Evolutionary conservation across 768 basidiomycete genomes (phyloP).

Genomic region (Lentinus tigrinus): DNA sequence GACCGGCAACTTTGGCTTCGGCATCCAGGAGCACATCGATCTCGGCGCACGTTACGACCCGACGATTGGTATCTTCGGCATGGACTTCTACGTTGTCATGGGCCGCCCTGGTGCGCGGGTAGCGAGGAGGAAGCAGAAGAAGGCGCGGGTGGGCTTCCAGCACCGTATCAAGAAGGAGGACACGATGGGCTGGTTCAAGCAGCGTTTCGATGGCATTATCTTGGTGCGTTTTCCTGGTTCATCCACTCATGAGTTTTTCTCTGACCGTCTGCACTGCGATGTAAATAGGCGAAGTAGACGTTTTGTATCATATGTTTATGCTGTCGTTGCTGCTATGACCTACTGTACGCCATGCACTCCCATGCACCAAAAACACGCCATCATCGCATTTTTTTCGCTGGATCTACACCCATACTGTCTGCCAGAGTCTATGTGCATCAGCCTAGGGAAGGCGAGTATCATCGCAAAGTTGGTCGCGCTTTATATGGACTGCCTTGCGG

Average conservation of each 20-base stretch:
- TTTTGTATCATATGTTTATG: slow-evolving; percentile 20
- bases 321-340: slow-evolving; percentile 27
- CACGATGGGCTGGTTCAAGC: slow-evolving; percentile 99
- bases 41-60: slow-evolving; percentile 98
- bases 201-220: slow-evolving; percentile 98
- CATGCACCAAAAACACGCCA: slow-evolving; percentile 24
- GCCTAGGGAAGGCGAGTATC: neutral
- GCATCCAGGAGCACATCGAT: slow-evolving; percentile 99
- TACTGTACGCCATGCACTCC: slow-evolving; percentile 30
- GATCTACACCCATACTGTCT: slow-evolving; percentile 1
- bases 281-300: slow-evolving; percentile 24
- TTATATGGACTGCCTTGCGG: no score
- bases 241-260: neutral
- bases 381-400: slow-evolving; percentile 19
- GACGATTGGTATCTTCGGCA: slow-evolving; percentile 97
- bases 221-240: slow-evolving; percentile 50
- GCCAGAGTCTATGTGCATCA: neutral
- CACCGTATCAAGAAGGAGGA: slow-evolving; percentile 97
- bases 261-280: neutral
- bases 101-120: slow-evolving; percentile 93
- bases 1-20: slow-evolving; percentile 99
- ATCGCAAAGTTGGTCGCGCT: neutral
- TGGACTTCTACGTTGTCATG: slow-evolving; percentile 99
- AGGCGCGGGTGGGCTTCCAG: slow-evolving; percentile 78
- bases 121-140: slow-evolving; percentile 86